These are phyloP conservation scores for Thuja plicata DNA, from an alignment of 83 land plant genomes.

Conservation along the genomic window DNA sequence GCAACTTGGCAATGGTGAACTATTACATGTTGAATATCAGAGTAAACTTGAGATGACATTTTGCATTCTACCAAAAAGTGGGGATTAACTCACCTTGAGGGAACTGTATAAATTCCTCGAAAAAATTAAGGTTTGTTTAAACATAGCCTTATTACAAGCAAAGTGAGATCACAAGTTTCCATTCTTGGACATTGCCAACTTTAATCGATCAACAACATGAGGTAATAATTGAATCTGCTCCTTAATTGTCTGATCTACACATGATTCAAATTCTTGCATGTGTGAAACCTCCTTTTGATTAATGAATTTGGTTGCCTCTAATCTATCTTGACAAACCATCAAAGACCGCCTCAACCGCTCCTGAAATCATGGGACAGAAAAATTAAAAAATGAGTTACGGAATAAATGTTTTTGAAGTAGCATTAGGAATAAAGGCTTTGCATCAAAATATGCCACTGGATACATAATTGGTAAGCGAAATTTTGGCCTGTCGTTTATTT, in stretches of 20 bases:
- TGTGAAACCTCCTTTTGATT: slow-evolving; percentile 21
- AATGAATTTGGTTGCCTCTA: slow-evolving; percentile 47
- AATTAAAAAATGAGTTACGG: neutral
- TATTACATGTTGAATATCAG: neutral
- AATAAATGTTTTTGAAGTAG: too few species aligned
- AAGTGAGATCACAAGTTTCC: neutral
- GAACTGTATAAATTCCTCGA: neutral
- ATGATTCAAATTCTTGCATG: slow-evolving; percentile 46
- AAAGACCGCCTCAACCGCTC: slow-evolving; percentile 54
- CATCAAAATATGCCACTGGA: neutral
- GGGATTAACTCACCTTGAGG: neutral
- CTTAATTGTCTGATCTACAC: slow-evolving; percentile 45
- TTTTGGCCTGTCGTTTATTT: neutral
- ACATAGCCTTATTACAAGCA: neutral
- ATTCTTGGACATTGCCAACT: slow-evolving; percentile 27
- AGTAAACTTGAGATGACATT: neutral
- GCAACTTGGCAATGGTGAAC: neutral
- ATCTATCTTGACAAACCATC: slow-evolving; percentile 72
- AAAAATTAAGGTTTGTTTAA: neutral
- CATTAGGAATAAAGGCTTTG: neutral
- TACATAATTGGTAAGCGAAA: neutral
- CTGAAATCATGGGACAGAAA: slow-evolving; percentile 23
- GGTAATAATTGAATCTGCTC: slow-evolving; percentile 52
- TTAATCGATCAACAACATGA: slow-evolving; percentile 46
- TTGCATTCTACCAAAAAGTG: neutral